phyloP scores from a whole-genome alignment of 1,284 basidiomycete genomes.

The Thecaphora thlaspeos region DNA sequence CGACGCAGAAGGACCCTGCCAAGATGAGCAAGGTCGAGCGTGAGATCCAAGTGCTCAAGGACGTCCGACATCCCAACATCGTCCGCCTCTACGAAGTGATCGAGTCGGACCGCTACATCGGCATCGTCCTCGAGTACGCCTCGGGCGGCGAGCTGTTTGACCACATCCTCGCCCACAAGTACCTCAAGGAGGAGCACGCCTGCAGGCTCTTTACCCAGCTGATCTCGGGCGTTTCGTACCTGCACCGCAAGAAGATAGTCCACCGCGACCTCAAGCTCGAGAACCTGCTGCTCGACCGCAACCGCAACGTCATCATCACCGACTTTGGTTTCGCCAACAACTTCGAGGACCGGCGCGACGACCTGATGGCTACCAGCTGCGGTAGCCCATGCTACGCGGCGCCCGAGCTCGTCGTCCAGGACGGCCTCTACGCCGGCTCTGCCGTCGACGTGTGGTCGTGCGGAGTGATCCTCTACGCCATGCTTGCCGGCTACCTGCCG shows the following conservation, averaged over 20 bases:
- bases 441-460: slow-evolving; percentile 99
- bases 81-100: slow-evolving; percentile 98
- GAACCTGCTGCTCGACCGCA: slow-evolving; percentile 92
- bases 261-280: slow-evolving; percentile 99
- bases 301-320: slow-evolving; percentile 98
- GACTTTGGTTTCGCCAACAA: slow-evolving; percentile 99
- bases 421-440: slow-evolving; percentile 95
- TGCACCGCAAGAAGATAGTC: slow-evolving; percentile 98
- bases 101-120: slow-evolving; percentile 99
- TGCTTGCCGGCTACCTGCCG: slow-evolving; percentile 98
- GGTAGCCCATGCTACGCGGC: slow-evolving; percentile 98
- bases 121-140: slow-evolving; percentile 97
- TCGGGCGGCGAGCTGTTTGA: slow-evolving; percentile 98
- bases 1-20: slow-evolving; percentile 58
- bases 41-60: slow-evolving; percentile 95
- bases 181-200: slow-evolving; percentile 91
- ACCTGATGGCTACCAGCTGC: slow-evolving; percentile 98
- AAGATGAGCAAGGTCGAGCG: slow-evolving; percentile 93
- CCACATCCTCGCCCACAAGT: slow-evolving; percentile 96
- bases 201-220: slow-evolving; percentile 96
- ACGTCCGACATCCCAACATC: slow-evolving; percentile 95
- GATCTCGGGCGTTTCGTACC: slow-evolving; percentile 97
- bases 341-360: slow-evolving; percentile 75
- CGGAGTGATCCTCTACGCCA: slow-evolving; percentile 97
- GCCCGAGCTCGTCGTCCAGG: slow-evolving; percentile 96